Percentiles rank a stretch among this genome's conserved stretches.
Evolutionary conservation across 371 early-diverging fungal species (phyloP).

Genomic region (Racocetra persica): DNA sequence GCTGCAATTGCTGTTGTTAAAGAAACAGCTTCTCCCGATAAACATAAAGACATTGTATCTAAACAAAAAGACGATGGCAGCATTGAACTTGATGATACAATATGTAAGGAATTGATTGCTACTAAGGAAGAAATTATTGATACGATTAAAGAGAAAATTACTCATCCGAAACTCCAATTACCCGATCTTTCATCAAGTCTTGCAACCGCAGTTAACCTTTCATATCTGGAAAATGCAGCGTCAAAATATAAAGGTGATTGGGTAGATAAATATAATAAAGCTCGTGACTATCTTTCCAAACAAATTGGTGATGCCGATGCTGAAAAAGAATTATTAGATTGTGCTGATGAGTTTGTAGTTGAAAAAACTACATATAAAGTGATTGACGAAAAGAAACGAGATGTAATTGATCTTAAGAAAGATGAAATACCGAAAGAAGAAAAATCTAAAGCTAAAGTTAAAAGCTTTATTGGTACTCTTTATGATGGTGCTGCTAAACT

Average conservation of each 20-base stretch:
- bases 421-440: background rate
- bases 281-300: constrained; percentile 7
- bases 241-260: background rate
- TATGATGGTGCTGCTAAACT: no score
- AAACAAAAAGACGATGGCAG: no score
- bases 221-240: background rate
- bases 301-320: constrained; percentile 5
- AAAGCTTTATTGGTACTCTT: no score
- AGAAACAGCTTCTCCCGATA: background rate
- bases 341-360: background rate
- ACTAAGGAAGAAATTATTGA: no score
- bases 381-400: background rate
- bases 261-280: constrained; percentile 10
- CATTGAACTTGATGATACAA: no score
- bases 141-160: no score
- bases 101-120: background rate
- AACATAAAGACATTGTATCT: background rate
- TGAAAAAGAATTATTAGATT: constrained; percentile 7
- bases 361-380: constrained; percentile 14
- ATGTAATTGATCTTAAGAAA: background rate
- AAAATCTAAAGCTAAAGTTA: no score
- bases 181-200: no score
- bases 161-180: no score
- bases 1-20: no score
- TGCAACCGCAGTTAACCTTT: background rate